Evolutionary conservation across 2,329 filamentous ascomycete species (phyloP).

Genomic region (Sclerotinia nivalis): DNA sequence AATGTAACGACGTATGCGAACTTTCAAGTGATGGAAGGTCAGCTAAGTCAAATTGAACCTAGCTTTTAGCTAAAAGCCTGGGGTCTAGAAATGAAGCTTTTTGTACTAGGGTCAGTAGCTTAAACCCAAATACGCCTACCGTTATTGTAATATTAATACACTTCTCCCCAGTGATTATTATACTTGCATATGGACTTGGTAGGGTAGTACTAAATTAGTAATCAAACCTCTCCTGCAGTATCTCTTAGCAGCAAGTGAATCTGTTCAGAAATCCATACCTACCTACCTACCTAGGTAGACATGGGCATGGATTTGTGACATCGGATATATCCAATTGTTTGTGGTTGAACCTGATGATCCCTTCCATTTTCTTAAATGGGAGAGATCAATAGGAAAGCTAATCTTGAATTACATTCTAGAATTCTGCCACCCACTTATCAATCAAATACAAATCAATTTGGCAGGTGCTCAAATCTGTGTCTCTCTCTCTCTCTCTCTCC

Average conservation of each 20-base stretch:
- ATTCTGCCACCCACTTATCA: neutral
- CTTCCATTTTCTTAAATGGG: neutral
- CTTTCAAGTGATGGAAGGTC: conserved; percentile 2
- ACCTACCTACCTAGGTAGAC: neutral
- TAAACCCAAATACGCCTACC: neutral
- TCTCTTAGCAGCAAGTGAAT: conserved; percentile 1
- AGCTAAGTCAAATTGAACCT: neutral
- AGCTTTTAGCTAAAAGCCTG: neutral
- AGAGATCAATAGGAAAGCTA: neutral
- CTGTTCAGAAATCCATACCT: no score
- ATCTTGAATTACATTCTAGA: neutral
- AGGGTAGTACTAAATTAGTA: no score
- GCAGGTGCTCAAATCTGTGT: conserved; percentile 3
- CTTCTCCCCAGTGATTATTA: neutral
- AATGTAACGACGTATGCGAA: neutral
- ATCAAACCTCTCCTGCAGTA: neutral
- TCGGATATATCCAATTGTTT: neutral
- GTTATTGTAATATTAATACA: neutral
- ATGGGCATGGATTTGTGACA: neutral
- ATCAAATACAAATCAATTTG: neutral
- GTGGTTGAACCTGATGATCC: conserved; percentile 7
- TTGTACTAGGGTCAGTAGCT: neutral
- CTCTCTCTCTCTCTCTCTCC: neutral
- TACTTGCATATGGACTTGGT: neutral
- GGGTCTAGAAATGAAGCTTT: neutral